Evolutionary conservation across 208 protist genomes (phyloP), one percentile per base, ranked within the genome.

Genomic region (Wallacemonas sp.): DNA sequence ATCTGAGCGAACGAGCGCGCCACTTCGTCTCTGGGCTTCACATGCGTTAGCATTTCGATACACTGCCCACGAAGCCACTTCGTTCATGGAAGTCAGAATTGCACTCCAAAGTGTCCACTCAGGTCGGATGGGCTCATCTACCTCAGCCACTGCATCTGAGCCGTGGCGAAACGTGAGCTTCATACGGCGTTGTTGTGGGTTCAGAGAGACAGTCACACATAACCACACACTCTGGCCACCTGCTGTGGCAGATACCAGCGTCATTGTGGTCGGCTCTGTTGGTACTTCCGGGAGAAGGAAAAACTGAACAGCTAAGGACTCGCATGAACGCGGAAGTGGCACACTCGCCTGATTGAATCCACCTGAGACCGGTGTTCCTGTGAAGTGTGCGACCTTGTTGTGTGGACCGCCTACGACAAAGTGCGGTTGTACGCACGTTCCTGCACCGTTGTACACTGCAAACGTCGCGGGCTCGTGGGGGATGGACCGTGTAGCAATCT

Each of bases 21-120:
- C 87, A 36, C 72, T 84, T n/a, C 70, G 70, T 22, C 62, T 75
- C 42, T 59, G 75, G 0, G 62, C 63, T 15, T 89, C 79, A 41
- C 82, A 79, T 39, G 71, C 9, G 19, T 79, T 61, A 1, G 80
- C 90, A 54, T 96, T 84, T 14, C 80, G 78, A 67, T 86, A 93
- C 0, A 96, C 76, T 2, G 51, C 80, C 90, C 90, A 96, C 19
- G 63, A 70, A 2, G 85, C 85, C 1, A 80, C 76, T 55, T 90
- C 77, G 60, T 84, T 86, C 19, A 73, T 27, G 5, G 73, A 79
- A 58, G 58, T 67, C 38, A 96, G 39, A 12, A 81, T 80, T 12
- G 90, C 90, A 44, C 80, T 90, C 88, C 90, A 96, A 6, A 89
- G 70, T 15, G 71, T 59, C 88, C 90, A 96, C 46, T 70, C 74